phyloP scores from a whole-genome alignment of 768 basidiomycete species.

The Coprinopsis marcescibilis region DNA sequence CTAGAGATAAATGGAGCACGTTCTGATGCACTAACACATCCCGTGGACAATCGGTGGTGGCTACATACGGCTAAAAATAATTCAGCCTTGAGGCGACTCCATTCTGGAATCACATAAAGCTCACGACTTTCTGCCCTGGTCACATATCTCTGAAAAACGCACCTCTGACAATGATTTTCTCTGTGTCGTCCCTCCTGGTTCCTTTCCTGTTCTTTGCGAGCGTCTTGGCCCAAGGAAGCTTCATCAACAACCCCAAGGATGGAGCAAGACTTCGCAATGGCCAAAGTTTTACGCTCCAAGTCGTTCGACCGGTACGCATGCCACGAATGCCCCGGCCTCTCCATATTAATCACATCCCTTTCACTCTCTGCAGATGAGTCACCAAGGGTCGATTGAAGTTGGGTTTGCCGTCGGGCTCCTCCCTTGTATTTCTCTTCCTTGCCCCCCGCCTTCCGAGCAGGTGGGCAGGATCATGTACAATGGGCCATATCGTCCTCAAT shows the following conservation, averaged over 20 bases:
- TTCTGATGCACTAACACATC: too few species aligned
- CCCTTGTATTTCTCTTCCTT: slow-evolving; percentile 18
- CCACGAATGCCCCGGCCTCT: slow-evolving; percentile 32
- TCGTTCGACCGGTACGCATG: slow-evolving; percentile 44
- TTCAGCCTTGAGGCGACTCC: too few species aligned
- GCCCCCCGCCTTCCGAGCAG: slow-evolving; percentile 19
- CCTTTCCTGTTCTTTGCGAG: slow-evolving; percentile 24
- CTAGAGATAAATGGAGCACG: too few species aligned
- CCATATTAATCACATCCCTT: background rate
- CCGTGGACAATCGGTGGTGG: too few species aligned
- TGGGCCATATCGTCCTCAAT: slow-evolving; percentile 25
- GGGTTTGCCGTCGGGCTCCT: slow-evolving; percentile 27
- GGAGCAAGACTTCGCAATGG: slow-evolving; percentile 32
- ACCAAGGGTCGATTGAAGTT: slow-evolving; percentile 21
- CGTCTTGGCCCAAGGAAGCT: slow-evolving; percentile 35
- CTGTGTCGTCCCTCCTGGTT: slow-evolving; percentile 22
- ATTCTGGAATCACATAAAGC: too few species aligned
- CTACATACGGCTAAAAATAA: too few species aligned
- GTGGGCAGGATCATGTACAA: slow-evolving; percentile 30
- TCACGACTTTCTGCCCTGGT: too few species aligned
- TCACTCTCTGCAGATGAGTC: slow-evolving; percentile 13
- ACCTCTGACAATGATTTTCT: slow-evolving; percentile 14
- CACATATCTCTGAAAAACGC: background rate
- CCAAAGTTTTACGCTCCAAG: slow-evolving; percentile 33
- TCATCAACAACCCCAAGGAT: slow-evolving; percentile 35